A percentile compares a stretch with the other conserved stretches of the same genome.
phyloP scores from a whole-genome alignment of 2,329 filamentous ascomycete species.

The Fonsecaea pedrosoi region DNA sequence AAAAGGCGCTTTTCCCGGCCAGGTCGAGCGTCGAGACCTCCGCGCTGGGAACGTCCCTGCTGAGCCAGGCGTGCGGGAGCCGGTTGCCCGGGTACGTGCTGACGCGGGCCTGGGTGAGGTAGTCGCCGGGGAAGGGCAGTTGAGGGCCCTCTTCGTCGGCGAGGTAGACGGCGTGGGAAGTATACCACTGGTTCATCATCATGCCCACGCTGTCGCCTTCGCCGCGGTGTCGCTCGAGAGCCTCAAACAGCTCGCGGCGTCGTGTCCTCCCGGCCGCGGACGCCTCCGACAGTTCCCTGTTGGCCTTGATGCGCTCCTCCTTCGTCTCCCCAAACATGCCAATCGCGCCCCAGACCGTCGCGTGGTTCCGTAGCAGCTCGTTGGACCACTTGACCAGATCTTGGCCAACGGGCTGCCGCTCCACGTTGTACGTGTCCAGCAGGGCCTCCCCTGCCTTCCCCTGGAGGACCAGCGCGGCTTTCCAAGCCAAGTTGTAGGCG shows the following conservation, averaged over 20 bases:
- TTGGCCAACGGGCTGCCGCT: constrained; percentile 45
- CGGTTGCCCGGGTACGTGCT: constrained; percentile 65
- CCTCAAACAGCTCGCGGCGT: constrained; percentile 49
- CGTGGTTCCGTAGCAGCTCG: constrained; percentile 61
- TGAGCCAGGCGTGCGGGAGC: constrained; percentile 70
- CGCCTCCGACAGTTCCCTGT: constrained; percentile 51
- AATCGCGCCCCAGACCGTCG: constrained; percentile 53
- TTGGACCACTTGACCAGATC: constrained; percentile 64
- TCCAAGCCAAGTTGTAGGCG: constrained; percentile 49
- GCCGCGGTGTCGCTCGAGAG: constrained; percentile 52
- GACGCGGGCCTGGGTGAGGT: constrained; percentile 52
- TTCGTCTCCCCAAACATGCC: constrained; percentile 51
- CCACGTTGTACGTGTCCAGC: constrained; percentile 45
- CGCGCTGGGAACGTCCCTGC: constrained; percentile 53
- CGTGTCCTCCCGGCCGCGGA: constrained; percentile 48
- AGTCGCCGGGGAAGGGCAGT: constrained; percentile 45
- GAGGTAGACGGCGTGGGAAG: constrained; percentile 51
- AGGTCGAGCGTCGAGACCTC: constrained; percentile 66
- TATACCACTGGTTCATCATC: constrained; percentile 67
- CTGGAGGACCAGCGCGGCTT: constrained; percentile 43
- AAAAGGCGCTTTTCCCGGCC: constrained; percentile 62
- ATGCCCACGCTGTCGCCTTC: constrained; percentile 64
- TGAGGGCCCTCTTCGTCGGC: constrained; percentile 52
- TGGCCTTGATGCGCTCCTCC: constrained; percentile 46
- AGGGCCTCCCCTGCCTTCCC: constrained; percentile 43